Evolutionary conservation across 257 asterid genomes (phyloP), one percentile per base, ranked within the genome.

Genomic region (Solanum tarapatanum): DNA sequence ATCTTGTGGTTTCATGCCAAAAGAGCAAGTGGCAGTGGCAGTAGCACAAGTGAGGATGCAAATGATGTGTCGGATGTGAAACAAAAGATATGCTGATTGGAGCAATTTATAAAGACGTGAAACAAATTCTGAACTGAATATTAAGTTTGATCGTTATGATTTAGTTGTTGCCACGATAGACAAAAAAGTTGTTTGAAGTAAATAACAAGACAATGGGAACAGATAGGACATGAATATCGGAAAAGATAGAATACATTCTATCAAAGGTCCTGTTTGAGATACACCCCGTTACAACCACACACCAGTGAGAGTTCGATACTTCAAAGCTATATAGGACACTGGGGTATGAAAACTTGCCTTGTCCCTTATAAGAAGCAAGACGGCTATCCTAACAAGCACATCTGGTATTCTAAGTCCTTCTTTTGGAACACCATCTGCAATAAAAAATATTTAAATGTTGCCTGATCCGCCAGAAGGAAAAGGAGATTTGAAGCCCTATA

Each of bases 371-470:
- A 94, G 97, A 88, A 92, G 87, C 82, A 97, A 88, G 58, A 92
- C 91, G 41, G 96, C 98, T 75, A 95, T 92, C 91, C 99, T 94
- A 83, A 93, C 96, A 84, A 95, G 99, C 45, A 97, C 98, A 89
- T 97, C 99, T 82, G 90, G 93, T 90, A 94, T 93, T 89, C 98
- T 89, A 30, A 97, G 90, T 87, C 99, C 99, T 91, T 95, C 99
- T 93, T 97, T 97, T 51, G 99, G 99, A 76, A 97, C 99, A 92
- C 98, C 98, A 92, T 95, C 99, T 97, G 94, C 93, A 92, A 88
- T 79, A 86, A 87, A 89, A 84, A 83, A 45, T 87, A 83, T 87
- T 30, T 35, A 83, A 87, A 89, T 73, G 86, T 86, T 64, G 48
- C 89, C 55, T 87, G 7, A 36, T 64, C 86, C 86, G 84, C 48